Conservation (phyloP, 2,329 filamentous ascomycete species). For the Colletotrichum musae region DNA sequence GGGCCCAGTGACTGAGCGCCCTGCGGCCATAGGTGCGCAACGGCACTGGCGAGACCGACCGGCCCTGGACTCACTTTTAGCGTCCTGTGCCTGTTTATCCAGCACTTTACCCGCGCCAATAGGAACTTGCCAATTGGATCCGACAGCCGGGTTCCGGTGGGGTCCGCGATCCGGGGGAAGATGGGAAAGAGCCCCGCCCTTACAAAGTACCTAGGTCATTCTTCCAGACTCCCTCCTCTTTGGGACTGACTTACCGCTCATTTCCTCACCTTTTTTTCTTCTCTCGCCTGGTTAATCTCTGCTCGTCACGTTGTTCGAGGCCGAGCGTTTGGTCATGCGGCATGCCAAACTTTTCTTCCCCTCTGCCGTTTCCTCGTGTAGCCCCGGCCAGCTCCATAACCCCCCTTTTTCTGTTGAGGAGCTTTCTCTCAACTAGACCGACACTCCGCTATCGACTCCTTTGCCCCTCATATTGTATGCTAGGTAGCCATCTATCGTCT, state of each 20-base stretch:
- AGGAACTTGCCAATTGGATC: conserved; percentile 17
- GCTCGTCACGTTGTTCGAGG: conserved; percentile 17
- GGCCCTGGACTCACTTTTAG: conserved; percentile 4
- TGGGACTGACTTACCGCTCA: conserved; percentile 29
- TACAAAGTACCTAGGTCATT: not conserved
- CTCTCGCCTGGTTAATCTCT: not conserved
- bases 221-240: not conserved
- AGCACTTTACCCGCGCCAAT: conserved; percentile 40
- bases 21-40: conserved; percentile 36
- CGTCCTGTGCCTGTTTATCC: conserved; percentile 35
- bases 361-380: conserved; percentile 2
- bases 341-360: conserved; percentile 1
- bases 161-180: conserved; percentile 21
- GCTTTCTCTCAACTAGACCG: not conserved
- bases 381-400: not conserved
- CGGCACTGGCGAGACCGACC: conserved; percentile 27
- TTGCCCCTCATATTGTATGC: not conserved
- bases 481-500: not conserved
- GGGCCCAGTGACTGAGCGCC: too few species aligned
- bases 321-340: conserved; percentile 14
- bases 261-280: not conserved
- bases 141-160: conserved; percentile 33
- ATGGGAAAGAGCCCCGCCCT: conserved; percentile 9
- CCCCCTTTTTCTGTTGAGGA: conserved; percentile 18
- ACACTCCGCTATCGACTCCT: not conserved